These are phyloP conservation scores for Globisporangium emineosum DNA, from an alignment of 352 stramenopile genomes.

Conservation along the genomic window DNA sequence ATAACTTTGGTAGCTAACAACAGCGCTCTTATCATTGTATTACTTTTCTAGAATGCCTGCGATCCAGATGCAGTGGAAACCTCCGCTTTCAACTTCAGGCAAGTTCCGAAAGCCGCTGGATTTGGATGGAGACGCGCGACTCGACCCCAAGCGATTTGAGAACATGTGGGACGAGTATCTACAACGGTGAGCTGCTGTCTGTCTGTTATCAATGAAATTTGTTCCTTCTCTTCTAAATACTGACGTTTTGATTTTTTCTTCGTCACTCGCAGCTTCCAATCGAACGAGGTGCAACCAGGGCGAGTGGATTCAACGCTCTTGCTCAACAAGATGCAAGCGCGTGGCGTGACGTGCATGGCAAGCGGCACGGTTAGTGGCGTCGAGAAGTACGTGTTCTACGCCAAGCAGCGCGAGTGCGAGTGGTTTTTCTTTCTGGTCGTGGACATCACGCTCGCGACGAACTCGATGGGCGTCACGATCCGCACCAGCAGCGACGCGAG, in stretches of 20 bases:
- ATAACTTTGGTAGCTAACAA: neutral
- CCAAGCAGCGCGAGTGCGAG: slow-evolving; percentile 39
- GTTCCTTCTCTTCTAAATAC: neutral
- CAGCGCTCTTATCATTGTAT: neutral
- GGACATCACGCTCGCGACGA: slow-evolving; percentile 39
- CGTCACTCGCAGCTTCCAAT: slow-evolving; percentile 27
- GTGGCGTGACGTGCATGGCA: slow-evolving; percentile 63
- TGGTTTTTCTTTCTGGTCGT: slow-evolving; percentile 62
- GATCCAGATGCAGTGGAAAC: slow-evolving; percentile 68
- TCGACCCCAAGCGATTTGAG: slow-evolving; percentile 71
- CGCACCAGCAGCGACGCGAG: slow-evolving; percentile 46
- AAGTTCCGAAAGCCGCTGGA: slow-evolving; percentile 24
- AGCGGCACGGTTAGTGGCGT: slow-evolving; percentile 62
- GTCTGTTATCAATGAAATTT: neutral
- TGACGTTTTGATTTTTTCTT: neutral
- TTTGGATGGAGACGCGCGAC: slow-evolving; percentile 35
- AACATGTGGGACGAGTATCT: slow-evolving; percentile 78
- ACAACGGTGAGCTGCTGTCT: slow-evolving; percentile 38
- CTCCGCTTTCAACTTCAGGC: slow-evolving; percentile 18
- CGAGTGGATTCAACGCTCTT: slow-evolving; percentile 26
- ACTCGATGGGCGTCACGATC: slow-evolving; percentile 36
- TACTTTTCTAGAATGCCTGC: slow-evolving; percentile 42
- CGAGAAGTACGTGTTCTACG: slow-evolving; percentile 79
- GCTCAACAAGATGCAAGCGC: slow-evolving; percentile 39
- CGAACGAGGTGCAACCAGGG: slow-evolving; percentile 19